Percentiles rank a stretch among this genome's conserved stretches.
Evolutionary conservation across 2,329 filamentous ascomycete species (phyloP).

Genomic region (Phyllosticta capitalensis): DNA sequence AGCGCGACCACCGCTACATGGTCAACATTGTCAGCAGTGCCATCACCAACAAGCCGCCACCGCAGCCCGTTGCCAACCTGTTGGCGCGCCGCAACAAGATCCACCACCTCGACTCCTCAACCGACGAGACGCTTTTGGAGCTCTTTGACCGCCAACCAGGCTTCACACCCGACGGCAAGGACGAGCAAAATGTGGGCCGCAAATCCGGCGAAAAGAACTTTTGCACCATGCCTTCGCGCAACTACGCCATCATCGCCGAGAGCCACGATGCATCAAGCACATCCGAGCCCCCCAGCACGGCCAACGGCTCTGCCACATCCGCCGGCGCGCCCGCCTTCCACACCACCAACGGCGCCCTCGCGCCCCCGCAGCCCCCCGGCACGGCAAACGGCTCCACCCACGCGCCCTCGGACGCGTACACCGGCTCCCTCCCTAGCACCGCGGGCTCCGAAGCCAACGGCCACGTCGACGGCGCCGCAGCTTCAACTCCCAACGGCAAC

Average conservation of each 20-base stretch:
- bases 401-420: slow-evolving; percentile 16
- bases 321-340: not conserved
- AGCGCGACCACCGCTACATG: slow-evolving; percentile 54
- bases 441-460: not conserved
- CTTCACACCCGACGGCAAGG: slow-evolving; percentile 40
- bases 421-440: not conserved
- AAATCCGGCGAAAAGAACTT: slow-evolving; percentile 68
- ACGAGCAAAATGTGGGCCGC: slow-evolving; percentile 28
- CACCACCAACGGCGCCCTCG: slow-evolving; percentile 8
- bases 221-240: slow-evolving; percentile 69
- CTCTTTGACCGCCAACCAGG: slow-evolving; percentile 53
- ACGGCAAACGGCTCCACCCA: slow-evolving; percentile 18
- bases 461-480: not conserved
- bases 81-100: slow-evolving; percentile 56
- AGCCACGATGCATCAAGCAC: slow-evolving; percentile 19
- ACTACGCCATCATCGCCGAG: slow-evolving; percentile 56
- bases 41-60: slow-evolving; percentile 60
- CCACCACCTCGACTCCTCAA: slow-evolving; percentile 52
- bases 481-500: not conserved
- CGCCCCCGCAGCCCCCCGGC: slow-evolving; percentile 6
- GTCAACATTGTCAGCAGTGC: slow-evolving; percentile 55
- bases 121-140: slow-evolving; percentile 54
- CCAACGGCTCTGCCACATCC: slow-evolving; percentile 21
- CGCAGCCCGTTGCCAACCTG: slow-evolving; percentile 54
- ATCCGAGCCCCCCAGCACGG: slow-evolving; percentile 15